These are phyloP conservation scores for Hemileia vastatrix DNA, from an alignment of 1,284 basidiomycete genomes.

Conservation along the genomic window DNA sequence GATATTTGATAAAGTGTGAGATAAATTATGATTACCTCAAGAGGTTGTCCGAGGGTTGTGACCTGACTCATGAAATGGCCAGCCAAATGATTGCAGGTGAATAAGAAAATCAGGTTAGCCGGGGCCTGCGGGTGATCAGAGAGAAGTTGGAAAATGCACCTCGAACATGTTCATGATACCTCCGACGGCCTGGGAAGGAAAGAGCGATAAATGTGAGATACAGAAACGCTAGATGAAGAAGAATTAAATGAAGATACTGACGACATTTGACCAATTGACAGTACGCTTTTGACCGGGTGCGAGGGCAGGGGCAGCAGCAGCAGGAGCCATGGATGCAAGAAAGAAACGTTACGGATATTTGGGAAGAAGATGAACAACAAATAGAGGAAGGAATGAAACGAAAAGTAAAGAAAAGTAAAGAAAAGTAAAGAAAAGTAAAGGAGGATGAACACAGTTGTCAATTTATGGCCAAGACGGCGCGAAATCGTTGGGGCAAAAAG, in stretches of 20 bases:
- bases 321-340: slow-evolving; percentile 11
- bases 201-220: not conserved
- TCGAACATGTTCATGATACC: slow-evolving; percentile 62
- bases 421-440: no score
- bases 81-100: not conserved
- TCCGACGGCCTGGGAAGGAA: slow-evolving; percentile 47
- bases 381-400: no score
- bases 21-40: slow-evolving; percentile 55
- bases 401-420: no score
- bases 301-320: slow-evolving; percentile 11
- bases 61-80: slow-evolving; percentile 50
- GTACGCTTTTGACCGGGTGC: slow-evolving; percentile 53
- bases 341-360: no score
- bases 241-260: slow-evolving; percentile 56
- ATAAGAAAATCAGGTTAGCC: not conserved
- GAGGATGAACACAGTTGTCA: no score
- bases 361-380: no score
- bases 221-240: not conserved
- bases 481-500: no score
- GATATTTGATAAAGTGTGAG: no score
- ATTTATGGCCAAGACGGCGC: no score
- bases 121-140: not conserved
- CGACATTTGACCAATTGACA: slow-evolving; percentile 95
- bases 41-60: slow-evolving; percentile 92
- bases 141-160: not conserved